Evolutionary conservation across 805 yeast species (phyloP).

Genomic region (Pichia rugopelliculosa): DNA sequence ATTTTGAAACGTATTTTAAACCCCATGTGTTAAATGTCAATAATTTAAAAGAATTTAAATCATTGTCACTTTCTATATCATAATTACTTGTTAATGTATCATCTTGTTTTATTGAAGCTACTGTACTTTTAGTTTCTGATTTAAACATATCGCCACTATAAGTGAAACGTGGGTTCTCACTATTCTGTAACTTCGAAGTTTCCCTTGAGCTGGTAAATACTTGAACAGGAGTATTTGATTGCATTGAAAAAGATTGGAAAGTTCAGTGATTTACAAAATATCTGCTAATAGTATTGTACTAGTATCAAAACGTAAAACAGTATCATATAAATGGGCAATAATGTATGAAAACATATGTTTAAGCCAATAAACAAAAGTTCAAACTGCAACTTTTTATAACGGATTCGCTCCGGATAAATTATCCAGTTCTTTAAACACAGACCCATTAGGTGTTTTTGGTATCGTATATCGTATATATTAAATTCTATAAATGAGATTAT

Average conservation of each 20-base stretch:
- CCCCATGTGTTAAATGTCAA: slow-evolving; percentile 87
- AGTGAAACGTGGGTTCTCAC: background rate
- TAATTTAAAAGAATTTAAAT: slow-evolving; percentile 32
- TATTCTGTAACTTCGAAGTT: background rate
- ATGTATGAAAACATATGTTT: background rate
- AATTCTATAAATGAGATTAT: background rate
- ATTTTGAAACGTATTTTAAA: slow-evolving; percentile 71
- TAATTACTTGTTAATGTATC: background rate
- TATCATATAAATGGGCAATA: background rate
- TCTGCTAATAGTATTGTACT: background rate
- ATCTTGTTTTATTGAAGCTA: background rate
- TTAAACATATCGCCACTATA: background rate
- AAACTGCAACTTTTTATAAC: background rate
- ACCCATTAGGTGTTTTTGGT: too few relatives aligned
- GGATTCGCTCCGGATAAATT: background rate
- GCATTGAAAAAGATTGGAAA: background rate
- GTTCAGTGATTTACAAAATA: background rate
- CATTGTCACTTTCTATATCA: background rate
- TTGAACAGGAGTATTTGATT: background rate
- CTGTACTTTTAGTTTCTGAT: background rate
- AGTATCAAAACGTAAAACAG: background rate
- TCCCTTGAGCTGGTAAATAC: background rate
- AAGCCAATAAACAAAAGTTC: background rate
- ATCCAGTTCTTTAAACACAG: too few relatives aligned
- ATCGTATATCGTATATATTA: too few relatives aligned